A percentile compares a stretch with the other conserved stretches of the same genome.
Evolutionary conservation across 352 stramenopile species (phyloP).

Genomic region (Phytophthora boehmeriae): DNA sequence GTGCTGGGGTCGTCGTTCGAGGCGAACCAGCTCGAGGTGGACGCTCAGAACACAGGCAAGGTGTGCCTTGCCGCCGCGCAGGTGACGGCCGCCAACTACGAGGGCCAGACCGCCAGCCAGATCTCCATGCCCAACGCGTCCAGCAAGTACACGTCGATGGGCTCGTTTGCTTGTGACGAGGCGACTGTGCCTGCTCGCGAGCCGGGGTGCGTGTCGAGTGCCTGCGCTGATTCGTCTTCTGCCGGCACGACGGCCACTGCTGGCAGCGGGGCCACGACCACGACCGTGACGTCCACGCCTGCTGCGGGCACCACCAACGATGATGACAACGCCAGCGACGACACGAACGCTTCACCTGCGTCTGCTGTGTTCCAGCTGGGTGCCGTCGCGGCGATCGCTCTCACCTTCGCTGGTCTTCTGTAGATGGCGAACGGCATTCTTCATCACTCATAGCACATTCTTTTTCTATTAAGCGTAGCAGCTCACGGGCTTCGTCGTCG

Average conservation of each 20-base stretch:
- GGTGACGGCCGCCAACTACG: conserved; percentile 27
- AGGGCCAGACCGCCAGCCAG: conserved; percentile 22
- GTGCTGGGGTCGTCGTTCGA: conserved; percentile 30
- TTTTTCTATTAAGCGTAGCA: neutral
- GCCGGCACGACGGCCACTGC: conserved; percentile 14
- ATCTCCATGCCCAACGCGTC: conserved; percentile 43
- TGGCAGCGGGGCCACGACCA: conserved; percentile 11
- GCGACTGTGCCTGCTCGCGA: conserved; percentile 25
- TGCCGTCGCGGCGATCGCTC: conserved; percentile 11
- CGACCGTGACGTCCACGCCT: conserved; percentile 17
- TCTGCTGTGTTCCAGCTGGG: conserved; percentile 9
- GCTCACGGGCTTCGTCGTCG: neutral
- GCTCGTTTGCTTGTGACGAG: conserved; percentile 25
- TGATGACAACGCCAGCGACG: conserved; percentile 26
- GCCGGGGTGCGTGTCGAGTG: conserved; percentile 25
- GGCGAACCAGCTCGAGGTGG: conserved; percentile 22
- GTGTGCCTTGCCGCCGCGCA: conserved; percentile 29
- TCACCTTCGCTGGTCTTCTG: conserved; percentile 10
- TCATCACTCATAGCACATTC: neutral
- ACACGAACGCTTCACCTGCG: conserved; percentile 20
- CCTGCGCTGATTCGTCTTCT: conserved; percentile 15
- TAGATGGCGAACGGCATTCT: conserved; percentile 12
- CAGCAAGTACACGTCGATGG: conserved; percentile 34
- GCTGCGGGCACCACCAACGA: conserved; percentile 20
- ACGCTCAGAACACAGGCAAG: conserved; percentile 22